Base-by-base conservation (phyloP, 495 filamentous ascomycete genomes). In the Trichoderma erinaceum region DNA sequence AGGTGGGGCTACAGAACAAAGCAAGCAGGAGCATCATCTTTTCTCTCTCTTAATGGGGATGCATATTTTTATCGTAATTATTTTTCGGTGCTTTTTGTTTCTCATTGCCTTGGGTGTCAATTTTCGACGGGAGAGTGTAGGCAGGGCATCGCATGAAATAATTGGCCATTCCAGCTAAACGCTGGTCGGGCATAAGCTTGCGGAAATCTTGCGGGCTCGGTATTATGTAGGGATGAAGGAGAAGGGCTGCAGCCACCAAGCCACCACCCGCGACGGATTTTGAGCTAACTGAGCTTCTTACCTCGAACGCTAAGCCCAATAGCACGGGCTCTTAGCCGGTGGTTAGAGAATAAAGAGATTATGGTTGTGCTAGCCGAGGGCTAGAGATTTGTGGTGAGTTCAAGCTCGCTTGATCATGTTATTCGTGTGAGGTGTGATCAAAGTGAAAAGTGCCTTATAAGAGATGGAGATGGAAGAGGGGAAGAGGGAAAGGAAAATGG, bases 301-400 rank as follows among this genome's bases (percentile, higher is more conserved):
- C 56, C 56, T 61, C 1, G 56, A 61, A 32, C 56, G 56, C 56
- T 61, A 61, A 61, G 13, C 56, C 27, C 56, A 32, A 61, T 61
- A 4, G 56, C 56, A 32, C 56, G 2, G 27, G 56, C 56, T 61
- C 23, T 25, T n/a, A 56, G 50, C 21, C 27, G 2, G n/a, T 7
- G 50, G 50, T 12, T 21, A 6, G 1, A 6, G n/a, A 52, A 4
- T 21, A 4, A 16, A 56, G 50, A 11, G 50, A 21, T 5, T 23
- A 6, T n/a, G 0, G 50, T 4, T 1, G 48, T 52, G 13, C n/a
- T 7, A 25, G 50, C 21, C 27, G 23, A 12, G 56, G 23, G 27
- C 56, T 52, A 23, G 48, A n/a, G 1, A 6, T n/a, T n/a, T n/a
- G 21, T 23, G n/a, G 2, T 1, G 21, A 23, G 48, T 21, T 23